Evolutionary conservation across 2,329 filamentous ascomycete species (phyloP), one percentile per base, ranked within the genome.

Genomic region (Zymoseptoria passerinii): DNA sequence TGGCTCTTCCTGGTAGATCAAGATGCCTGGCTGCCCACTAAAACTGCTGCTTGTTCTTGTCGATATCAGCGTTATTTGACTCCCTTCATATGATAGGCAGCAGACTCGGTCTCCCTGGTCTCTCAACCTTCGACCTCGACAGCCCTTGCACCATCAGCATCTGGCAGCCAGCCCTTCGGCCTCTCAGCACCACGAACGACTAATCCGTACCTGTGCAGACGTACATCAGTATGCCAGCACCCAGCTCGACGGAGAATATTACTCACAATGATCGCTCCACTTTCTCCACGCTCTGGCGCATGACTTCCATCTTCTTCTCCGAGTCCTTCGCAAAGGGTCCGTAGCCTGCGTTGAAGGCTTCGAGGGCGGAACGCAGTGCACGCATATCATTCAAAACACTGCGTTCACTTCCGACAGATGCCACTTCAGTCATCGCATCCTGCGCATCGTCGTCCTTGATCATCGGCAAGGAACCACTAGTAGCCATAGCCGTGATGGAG

Each of bases 151-250:
- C 73, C 73, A 20, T 68, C 75, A 23, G 76, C 75, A 70, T 96
- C 92, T 3, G 92, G 92, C 70, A 94, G 82, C 92, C 92, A 97
- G 0, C 92, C 92, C 70, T 88, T 89, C 0, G 92, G 92, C 62
- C 91, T 78, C 78, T 99, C 94, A 55, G 87, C 89, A 0, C 92
- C 92, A 55, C 94, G 81, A 20, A 99, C 89, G 28, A 87, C 84
- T 65, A 96, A 83, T 3, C 91, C 90, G 73, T 97, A 99, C 28
- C 62, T 64, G 53, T 29, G 29, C 29, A 27, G 16, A 16, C 35
- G 6, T 8, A 27, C 20, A 54, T 55, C 20, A 57, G 29, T 50
- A 20, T n/a, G 29, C 48, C 19, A 18, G 9, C 40, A 23, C 48
- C n/a, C 29, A 52, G 18, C 16, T 44, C 16, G 6, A 50, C 16